Conservation (phyloP, 805 yeast species). For the Wickerhamomyces bovis region DNA sequence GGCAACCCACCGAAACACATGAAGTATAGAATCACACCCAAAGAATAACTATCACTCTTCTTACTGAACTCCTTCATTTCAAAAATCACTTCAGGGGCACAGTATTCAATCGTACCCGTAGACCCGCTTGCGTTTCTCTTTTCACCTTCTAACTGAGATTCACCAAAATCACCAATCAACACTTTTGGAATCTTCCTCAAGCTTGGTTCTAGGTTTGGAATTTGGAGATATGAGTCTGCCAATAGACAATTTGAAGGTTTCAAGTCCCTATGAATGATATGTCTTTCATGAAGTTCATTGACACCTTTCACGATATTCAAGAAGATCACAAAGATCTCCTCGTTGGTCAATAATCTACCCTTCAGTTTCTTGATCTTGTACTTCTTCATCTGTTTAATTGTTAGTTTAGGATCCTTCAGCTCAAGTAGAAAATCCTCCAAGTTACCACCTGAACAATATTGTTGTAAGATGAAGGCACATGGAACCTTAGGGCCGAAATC, state of each 20-base stretch:
- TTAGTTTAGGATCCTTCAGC: conserved; percentile 31
- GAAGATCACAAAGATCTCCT: conserved; percentile 65
- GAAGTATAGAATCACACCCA: conserved; percentile 78
- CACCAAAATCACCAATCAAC: conserved; percentile 86
- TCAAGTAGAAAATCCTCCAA: conserved; percentile 57
- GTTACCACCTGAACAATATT: conserved; percentile 86
- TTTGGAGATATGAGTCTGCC: conserved; percentile 19
- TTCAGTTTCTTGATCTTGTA: conserved; percentile 21
- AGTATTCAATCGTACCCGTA: conserved; percentile 83
- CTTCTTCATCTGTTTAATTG: conserved; percentile 33
- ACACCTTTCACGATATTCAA: conserved; percentile 67
- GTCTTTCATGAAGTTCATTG: conserved; percentile 61
- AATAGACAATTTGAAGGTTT: conserved; percentile 86
- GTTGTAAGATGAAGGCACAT: conserved; percentile 76
- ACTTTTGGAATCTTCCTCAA: conserved; percentile 49
- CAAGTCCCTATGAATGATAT: conserved; percentile 81
- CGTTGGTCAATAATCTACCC: conserved; percentile 37
- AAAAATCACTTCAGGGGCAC: conserved; percentile 63
- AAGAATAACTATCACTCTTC: conserved; percentile 72
- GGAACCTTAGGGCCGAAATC: conserved; percentile 55
- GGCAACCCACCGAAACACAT: conserved; percentile 71
- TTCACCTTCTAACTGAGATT: conserved; percentile 70
- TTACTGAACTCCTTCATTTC: conserved; percentile 47
- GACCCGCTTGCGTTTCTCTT: conserved; percentile 65
- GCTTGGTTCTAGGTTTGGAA: conserved; percentile 9